Base-by-base conservation (phyloP, 1,284 basidiomycete genomes). In the Trichosporon ovoides region DNA sequence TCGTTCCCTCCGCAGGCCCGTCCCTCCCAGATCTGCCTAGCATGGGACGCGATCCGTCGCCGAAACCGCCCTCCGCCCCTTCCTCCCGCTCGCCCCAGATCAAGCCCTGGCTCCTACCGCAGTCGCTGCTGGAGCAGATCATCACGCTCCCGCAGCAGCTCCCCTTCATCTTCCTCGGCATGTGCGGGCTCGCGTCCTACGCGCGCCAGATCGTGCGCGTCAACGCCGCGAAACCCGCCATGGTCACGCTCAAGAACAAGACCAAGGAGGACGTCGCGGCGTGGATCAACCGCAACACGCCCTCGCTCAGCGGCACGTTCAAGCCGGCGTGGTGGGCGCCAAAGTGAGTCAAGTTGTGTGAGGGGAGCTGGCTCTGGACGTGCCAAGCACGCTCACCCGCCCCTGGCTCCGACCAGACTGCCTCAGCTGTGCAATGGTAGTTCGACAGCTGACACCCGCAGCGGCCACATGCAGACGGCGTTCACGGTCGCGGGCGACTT, bases 401-500 rank as follows among this genome's bases (percentile, higher is more conserved):
- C 18, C n/a, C n/a, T n/a, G n/a, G n/a, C n/a, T n/a, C n/a, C n/a
- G n/a, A n/a, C n/a, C n/a, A n/a, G n/a, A n/a, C n/a, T n/a, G 18
- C 13, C 38, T n/a, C 12, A 31, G 16, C 16, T 7, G 24, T 31
- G 14, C 28, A 36, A 35, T 7, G n/a, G 14, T 12, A 11, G 5
- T 13, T 14, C 9, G n/a, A 14, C 33, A 38, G 55, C 58, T 56
- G 22, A 53, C 38, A 9, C 36, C 38, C 13, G 35, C 38, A 78
- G 75, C 51, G 79, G 79, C 7, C 78, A 80, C 59, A 58, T 79
- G 6, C 78, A 81, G 60, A 81, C 80, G 1, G 68, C 76, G 20
- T 80, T 72, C 64, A 75, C 71, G 16, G 77, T 77, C n/a, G 55
- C 75, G 2, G 79, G 77, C 14, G 69, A 80, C 73, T 92, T 93